Evolutionary conservation across 2,329 filamentous ascomycete species (phyloP), one percentile per base, ranked within the genome.

Genomic region (Triangularia setosa): DNA sequence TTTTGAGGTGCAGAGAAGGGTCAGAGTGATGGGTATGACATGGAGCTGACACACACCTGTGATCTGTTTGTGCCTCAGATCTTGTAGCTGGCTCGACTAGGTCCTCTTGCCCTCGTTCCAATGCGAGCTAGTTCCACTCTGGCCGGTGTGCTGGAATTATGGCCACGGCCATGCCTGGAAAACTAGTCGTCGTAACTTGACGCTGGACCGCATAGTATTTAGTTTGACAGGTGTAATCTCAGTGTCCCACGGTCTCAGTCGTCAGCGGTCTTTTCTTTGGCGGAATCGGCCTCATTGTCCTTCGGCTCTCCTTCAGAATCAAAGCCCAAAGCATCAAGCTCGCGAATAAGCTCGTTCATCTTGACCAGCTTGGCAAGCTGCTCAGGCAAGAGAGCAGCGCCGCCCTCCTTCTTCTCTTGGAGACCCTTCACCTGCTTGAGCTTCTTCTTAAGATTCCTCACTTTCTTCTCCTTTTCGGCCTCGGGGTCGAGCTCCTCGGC

Each of bases 291-390:
- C 60, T 69, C 67, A 27, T 40, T 69, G 6, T 65, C 62, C 69
- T 81, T 82, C 1, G 79, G 78, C 68, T 93, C 90, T 2, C 89
- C 92, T 9, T 96, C 90, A 0, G 85, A 79, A 75, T 96, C 90
- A 68, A 98, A 92, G 0, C 94, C 94, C 27, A 99, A 81, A 2
- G 86, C 84, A 72, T 96, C 91, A 63, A 99, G 79, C 75, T 98
- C 93, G 12, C 93, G 86, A 64, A 97, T 88, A 59, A 99, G 84
- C 79, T 99, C 95, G 68, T 92, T 92, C 75, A 99, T 97, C 78
- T 95, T 96, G 76, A 97, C 96, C 62, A 99, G 92, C 80, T 99
- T 99, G 71, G 94, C 93, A 68, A 98, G 90, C 79, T 99, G 95
- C 79, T 99, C 95, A 0, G 93, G 94, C 25, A 98, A 82, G 66